phyloP scores from a whole-genome alignment of 805 yeast genomes.

The Candida quercuum region DNA sequence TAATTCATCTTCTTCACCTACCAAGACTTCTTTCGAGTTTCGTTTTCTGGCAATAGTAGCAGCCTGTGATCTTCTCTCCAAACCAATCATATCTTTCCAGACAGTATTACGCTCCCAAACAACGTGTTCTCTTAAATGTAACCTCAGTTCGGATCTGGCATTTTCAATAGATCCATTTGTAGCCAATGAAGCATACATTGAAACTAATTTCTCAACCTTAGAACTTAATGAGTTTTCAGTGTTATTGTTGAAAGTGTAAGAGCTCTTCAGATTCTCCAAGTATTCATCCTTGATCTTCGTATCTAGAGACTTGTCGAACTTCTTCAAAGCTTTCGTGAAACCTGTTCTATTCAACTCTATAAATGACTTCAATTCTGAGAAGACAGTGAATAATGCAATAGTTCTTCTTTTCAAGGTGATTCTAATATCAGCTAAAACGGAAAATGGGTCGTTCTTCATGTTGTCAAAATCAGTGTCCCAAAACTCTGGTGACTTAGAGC shows the following conservation, averaged over 20 bases:
- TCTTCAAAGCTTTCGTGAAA: conserved; percentile 82
- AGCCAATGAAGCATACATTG: conserved; percentile 48
- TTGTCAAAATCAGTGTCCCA: conserved; percentile 21
- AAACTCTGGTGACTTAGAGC: conserved; percentile 21
- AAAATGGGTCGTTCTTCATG: conserved; percentile 16
- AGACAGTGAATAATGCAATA: conserved; percentile 59
- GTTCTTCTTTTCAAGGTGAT: conserved; percentile 66
- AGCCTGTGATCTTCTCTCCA: conserved; percentile 82
- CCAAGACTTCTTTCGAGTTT: conserved; percentile 16
- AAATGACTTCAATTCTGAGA: conserved; percentile 79
- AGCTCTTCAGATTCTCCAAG: conserved; percentile 39
- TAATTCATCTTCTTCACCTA: conserved; percentile 25
- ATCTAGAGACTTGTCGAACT: conserved; percentile 80
- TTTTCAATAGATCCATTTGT: conserved; percentile 33
- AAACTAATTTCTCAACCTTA: conserved; percentile 47
- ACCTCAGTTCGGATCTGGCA: conserved; percentile 45
- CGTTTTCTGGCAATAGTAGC: conserved; percentile 40
- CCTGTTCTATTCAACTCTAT: conserved; percentile 85
- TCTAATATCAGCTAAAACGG: conserved; percentile 25
- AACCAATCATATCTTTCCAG: conserved; percentile 93
- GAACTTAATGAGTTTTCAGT: conserved; percentile 36
- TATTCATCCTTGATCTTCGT: conserved; percentile 57
- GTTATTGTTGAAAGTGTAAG: conserved; percentile 60
- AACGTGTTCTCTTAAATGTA: conserved; percentile 79
- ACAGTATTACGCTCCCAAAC: conserved; percentile 98